Percentiles rank a stretch among this genome's conserved stretches.
phyloP scores from a whole-genome alignment of 768 basidiomycete species.

The Naganishia kalamii region DNA sequence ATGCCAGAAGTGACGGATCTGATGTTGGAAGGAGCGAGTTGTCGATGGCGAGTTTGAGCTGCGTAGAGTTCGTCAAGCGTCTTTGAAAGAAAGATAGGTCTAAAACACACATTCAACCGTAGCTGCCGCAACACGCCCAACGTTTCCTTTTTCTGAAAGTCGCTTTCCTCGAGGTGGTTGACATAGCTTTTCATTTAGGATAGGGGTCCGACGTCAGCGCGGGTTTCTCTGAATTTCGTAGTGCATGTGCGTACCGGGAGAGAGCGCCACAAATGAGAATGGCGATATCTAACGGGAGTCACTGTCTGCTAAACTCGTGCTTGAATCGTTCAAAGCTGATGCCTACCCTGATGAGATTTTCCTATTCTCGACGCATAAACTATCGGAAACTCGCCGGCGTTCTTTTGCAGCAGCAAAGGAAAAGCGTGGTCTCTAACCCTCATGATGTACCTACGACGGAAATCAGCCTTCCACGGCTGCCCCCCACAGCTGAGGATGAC shows the following conservation, averaged over 20 bases:
- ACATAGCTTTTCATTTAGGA: constrained; percentile 53
- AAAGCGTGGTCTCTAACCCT: constrained; percentile 41
- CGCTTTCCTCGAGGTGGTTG: constrained; percentile 76
- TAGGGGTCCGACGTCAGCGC: not conserved
- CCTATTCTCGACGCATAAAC: constrained; percentile 69
- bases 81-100: not conserved
- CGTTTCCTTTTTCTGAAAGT: constrained; percentile 62
- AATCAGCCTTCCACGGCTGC: not conserved
- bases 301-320: not conserved
- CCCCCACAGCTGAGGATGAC: constrained; percentile 34
- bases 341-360: constrained; percentile 33
- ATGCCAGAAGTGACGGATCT: constrained; percentile 70
- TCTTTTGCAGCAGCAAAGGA: constrained; percentile 69
- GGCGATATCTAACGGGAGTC: constrained; percentile 57
- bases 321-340: not conserved
- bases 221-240: not conserved
- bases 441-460: constrained; percentile 38
- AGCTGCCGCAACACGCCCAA: constrained; percentile 69
- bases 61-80: constrained; percentile 48
- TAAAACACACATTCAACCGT: constrained; percentile 40
- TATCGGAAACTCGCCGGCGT: constrained; percentile 78
- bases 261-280: constrained; percentile 83
- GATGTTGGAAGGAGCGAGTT: constrained; percentile 56
- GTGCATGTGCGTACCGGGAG: constrained; percentile 53
- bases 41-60: constrained; percentile 87